Conservation (phyloP, 2,329 filamentous ascomycete species). For the Aspergillus nomiae region DNA sequence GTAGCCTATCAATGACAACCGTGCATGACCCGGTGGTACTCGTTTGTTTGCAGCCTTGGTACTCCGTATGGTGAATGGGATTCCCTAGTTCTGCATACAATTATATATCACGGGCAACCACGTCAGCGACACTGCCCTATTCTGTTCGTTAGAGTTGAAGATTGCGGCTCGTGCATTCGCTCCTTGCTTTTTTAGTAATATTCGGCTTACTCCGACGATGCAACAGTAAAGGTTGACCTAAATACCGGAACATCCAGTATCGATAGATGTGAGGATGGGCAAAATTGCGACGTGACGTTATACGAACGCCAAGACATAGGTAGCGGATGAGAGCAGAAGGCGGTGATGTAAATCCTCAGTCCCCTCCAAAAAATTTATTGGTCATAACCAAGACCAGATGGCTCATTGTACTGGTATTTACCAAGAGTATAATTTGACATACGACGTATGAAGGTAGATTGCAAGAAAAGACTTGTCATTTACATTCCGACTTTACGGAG, state of each 20-base stretch:
- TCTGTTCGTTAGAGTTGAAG: not conserved
- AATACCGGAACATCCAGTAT: not conserved
- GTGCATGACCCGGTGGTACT: not conserved
- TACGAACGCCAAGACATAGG: not conserved
- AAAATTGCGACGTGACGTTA: not conserved
- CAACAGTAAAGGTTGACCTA: not conserved
- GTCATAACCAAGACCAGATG: not conserved
- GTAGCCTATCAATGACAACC: not conserved
- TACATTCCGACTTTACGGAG: not conserved
- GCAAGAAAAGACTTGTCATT: slow-evolving; percentile 2
- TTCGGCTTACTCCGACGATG: not conserved
- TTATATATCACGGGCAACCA: not conserved
- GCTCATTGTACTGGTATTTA: not conserved
- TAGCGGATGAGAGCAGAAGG: not conserved
- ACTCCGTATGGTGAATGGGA: not conserved
- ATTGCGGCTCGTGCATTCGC: not conserved
- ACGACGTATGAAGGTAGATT: not conserved
- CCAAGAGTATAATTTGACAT: not conserved
- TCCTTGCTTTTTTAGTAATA: not conserved
- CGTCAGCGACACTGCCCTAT: not conserved
- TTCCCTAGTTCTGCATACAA: not conserved
- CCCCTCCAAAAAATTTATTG: not conserved
- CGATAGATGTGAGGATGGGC: not conserved
- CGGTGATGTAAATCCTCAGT: not conserved
- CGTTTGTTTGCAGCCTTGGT: not conserved